phyloP scores from a whole-genome alignment of 768 basidiomycete genomes.

The Leccinum boreale region DNA sequence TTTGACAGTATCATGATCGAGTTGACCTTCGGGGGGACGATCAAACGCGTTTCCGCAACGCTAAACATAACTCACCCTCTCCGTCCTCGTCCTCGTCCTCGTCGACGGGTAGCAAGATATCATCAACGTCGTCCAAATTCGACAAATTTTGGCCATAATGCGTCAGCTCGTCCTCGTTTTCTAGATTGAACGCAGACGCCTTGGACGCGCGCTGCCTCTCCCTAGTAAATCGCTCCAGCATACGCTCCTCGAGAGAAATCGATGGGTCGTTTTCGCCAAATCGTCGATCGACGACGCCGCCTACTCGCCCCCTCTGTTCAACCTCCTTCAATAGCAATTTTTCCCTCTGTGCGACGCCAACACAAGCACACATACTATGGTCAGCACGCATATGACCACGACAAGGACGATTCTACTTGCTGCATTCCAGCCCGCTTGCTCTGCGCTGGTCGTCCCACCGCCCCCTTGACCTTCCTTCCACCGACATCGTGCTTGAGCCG shows the following conservation, averaged over 20 bases:
- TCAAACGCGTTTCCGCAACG: not conserved
- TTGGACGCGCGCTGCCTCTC: slow-evolving; percentile 81
- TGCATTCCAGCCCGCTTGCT: slow-evolving; percentile 91
- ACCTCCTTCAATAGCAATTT: slow-evolving; percentile 87
- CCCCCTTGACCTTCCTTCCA: slow-evolving; percentile 81
- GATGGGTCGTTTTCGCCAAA: slow-evolving; percentile 95
- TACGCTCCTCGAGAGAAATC: slow-evolving; percentile 93
- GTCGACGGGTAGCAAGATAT: slow-evolving; percentile 50
- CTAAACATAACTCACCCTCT: slow-evolving; percentile 32
- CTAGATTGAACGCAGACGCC: slow-evolving; percentile 81
- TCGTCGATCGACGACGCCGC: slow-evolving; percentile 88
- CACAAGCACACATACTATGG: not conserved
- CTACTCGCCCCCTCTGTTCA: slow-evolving; percentile 74
- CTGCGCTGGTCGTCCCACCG: slow-evolving; percentile 77
- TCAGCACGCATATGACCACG: slow-evolving; percentile 4
- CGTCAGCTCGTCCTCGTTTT: slow-evolving; percentile 87
- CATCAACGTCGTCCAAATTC: slow-evolving; percentile 80
- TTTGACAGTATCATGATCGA: slow-evolving; percentile 64
- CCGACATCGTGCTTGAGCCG: slow-evolving; percentile 92
- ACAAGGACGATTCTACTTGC: slow-evolving; percentile 50
- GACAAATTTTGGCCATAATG: slow-evolving; percentile 90
- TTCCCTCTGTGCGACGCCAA: slow-evolving; percentile 55
- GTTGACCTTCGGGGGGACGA: slow-evolving; percentile 47
- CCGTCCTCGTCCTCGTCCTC: slow-evolving; percentile 54
- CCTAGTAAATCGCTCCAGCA: slow-evolving; percentile 92